Evolutionary conservation across 345 rosid genomes (phyloP).

Genomic region (Salix koriyanagi): DNA sequence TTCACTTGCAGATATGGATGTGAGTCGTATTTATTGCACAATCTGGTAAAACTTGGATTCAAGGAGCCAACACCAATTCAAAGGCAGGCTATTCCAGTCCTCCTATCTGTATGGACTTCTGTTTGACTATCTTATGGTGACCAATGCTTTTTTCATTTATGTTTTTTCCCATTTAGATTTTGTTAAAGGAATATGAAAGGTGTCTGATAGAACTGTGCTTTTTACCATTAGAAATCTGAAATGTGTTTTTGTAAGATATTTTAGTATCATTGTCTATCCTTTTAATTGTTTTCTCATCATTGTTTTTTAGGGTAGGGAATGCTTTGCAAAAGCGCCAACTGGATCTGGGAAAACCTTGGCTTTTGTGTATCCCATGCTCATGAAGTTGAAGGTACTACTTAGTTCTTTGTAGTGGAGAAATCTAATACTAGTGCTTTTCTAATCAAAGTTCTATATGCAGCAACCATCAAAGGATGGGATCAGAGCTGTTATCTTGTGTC

Average conservation of each 20-base stretch:
- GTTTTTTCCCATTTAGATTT: neutral
- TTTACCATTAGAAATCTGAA: neutral
- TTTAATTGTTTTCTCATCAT: conserved; percentile 11
- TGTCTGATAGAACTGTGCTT: neutral
- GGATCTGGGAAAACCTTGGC: conserved; percentile 96
- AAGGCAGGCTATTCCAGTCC: conserved; percentile 91
- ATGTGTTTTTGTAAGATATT: neutral
- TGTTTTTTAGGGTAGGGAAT: conserved; percentile 67
- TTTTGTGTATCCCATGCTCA: conserved; percentile 85
- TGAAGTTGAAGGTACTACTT: conserved; percentile 75
- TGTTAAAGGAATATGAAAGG: neutral
- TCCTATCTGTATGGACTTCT: conserved; percentile 64
- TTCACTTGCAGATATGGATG: conserved; percentile 54
- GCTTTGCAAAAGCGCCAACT: conserved; percentile 96
- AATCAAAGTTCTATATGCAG: conserved; percentile 31
- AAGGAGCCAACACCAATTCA: conserved; percentile 97
- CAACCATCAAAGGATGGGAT: conserved; percentile 58
- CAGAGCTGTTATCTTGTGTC: conserved; percentile 82
- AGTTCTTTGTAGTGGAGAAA: conserved; percentile 1
- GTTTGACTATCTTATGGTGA: conserved; percentile 14
- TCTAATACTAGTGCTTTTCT: conserved; percentile 18
- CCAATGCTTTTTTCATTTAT: neutral
- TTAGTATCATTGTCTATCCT: neutral
- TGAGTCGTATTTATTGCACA: conserved; percentile 51
- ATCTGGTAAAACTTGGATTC: conserved; percentile 74